Evolutionary conservation across 768 basidiomycete species (phyloP), one percentile per base, ranked within the genome.

Genomic region (Cystobasidiopsis lactophilus): DNA sequence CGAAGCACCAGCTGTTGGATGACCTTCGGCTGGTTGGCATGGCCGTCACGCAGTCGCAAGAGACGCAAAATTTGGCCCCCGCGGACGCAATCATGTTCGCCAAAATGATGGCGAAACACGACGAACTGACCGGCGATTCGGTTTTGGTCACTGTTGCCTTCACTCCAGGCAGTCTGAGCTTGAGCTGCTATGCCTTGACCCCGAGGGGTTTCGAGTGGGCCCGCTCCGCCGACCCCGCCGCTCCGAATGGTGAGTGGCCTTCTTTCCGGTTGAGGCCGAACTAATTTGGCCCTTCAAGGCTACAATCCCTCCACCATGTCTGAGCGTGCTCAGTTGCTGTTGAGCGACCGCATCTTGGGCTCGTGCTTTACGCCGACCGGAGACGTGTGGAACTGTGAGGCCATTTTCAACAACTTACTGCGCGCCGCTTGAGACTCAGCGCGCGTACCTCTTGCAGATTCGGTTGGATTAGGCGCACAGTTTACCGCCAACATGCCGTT

Each of bases 191-290:
- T 70, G 82, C 79, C 30, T 70, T 96, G 47, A 80, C 81, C 3
- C 78, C 91, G 9, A 77, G 81, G 55, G 93, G 91, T 16, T 96
- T 96, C 65, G 93, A 98, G 63, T 96, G 89, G 89, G 91, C 89
- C 39, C 73, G 91, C 60, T 95, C 93, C 71, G 91, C 89, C 60
- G 69, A 73, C 59, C 86, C 89, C 62, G 82, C 76, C 40, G 40
- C 47, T 81, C 84, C 35, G 73, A 76, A 35, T 85, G 84, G 33
- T 35, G 33, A 7, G 33, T 35, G 9, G 64, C 85, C 85, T 55
- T 71, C 78, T 1, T 76, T 77, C 59, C 59, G 72, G 65, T 30
- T 37, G 39, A 35, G 13, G 21, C 50, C 48, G 55, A 58, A 46
- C 58, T 64, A 37, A 60, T 78, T 70, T 86, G 7, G 33, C 33